Evolutionary conservation across 192 early-diverging fungal species (phyloP).

Genomic region (Rhizophlyctis rosea): DNA sequence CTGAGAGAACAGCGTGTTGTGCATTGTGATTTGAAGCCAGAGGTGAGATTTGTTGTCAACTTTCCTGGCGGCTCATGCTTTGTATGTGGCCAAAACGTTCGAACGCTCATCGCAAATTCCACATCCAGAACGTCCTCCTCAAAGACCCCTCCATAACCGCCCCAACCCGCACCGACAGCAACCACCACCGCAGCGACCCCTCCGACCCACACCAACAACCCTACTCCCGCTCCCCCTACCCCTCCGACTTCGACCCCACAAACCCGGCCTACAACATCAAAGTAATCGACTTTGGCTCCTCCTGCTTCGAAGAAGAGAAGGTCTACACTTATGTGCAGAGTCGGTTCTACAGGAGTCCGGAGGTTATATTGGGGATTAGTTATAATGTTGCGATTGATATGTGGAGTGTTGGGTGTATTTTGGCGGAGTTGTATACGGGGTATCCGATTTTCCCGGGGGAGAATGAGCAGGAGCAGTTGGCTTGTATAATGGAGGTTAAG

Average conservation of each 20-base stretch:
- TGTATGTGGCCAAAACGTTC: neutral
- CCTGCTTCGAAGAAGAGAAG: constrained; percentile 88
- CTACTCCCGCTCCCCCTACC: constrained; percentile 20
- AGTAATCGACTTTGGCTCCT: constrained; percentile 97
- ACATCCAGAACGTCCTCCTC: constrained; percentile 74
- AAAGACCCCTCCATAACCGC: constrained; percentile 54
- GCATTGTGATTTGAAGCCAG: constrained; percentile 96
- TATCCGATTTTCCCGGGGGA: constrained; percentile 97
- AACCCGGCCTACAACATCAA: constrained; percentile 67
- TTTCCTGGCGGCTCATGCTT: neutral
- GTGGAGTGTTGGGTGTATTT: constrained; percentile 96
- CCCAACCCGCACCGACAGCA: constrained; percentile 31
- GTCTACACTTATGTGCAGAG: constrained; percentile 98
- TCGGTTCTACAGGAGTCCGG: constrained; percentile 95
- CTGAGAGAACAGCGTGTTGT: constrained; percentile 75
- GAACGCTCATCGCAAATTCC: neutral
- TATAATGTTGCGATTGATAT: constrained; percentile 95
- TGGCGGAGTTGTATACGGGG: constrained; percentile 78
- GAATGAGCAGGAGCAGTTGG: constrained; percentile 93
- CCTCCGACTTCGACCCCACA: constrained; percentile 41
- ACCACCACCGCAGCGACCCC: constrained; percentile 13
- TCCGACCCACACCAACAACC: constrained; percentile 4
- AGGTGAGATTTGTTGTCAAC: constrained; percentile 58
- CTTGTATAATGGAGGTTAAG: constrained; percentile 91
- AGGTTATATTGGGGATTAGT: constrained; percentile 82